Conservation (phyloP, 176 grass and related monocot species). For the Musa schizocarpa region DNA sequence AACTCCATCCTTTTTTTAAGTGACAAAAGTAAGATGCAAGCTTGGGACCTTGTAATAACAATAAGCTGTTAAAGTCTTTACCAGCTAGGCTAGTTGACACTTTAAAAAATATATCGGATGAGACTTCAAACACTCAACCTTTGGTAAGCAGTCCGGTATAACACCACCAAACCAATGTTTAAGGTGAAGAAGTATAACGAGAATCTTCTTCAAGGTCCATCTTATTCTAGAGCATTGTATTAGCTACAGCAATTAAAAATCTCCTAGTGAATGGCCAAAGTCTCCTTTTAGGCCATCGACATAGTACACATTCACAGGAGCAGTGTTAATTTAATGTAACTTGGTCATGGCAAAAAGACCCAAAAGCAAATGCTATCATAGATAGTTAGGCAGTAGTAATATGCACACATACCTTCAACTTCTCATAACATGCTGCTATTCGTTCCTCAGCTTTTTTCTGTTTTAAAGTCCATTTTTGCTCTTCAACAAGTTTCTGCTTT, state of each 20-base stretch:
- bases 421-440: slow-evolving; percentile 58
- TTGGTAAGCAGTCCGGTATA: no score
- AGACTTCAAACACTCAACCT: no score
- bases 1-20: neutral
- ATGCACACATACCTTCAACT: slow-evolving; percentile 54
- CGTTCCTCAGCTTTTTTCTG: slow-evolving; percentile 54
- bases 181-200: no score
- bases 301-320: neutral
- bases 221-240: no score
- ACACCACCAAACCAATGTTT: no score
- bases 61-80: no score
- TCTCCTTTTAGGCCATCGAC: neutral
- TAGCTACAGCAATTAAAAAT: neutral
- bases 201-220: no score
- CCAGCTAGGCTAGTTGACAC: no score
- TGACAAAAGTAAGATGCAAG: neutral
- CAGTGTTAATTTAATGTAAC: neutral
- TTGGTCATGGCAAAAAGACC: neutral
- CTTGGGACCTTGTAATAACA: no score
- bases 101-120: no score
- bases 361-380: neutral
- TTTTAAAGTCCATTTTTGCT: slow-evolving; percentile 41
- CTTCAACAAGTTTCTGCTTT: slow-evolving; percentile 62
- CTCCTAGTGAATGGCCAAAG: neutral
- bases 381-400: neutral